Conservation (phyloP, 2,329 filamentous ascomycete species). For the Clarireedia paspali region DNA sequence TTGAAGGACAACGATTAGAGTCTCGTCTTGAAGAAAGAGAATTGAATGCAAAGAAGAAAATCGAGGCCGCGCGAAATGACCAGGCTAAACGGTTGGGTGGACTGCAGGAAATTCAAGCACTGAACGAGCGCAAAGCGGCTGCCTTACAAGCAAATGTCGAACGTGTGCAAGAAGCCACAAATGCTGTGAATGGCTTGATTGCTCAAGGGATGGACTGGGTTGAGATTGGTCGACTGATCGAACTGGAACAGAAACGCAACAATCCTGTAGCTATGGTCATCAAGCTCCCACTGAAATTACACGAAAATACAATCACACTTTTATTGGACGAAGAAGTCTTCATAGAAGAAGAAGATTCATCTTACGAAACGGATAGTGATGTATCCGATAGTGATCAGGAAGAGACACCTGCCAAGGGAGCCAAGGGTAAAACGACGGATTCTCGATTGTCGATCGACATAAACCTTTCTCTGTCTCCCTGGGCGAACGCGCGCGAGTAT, state of each 20-base stretch:
- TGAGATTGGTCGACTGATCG: conserved; percentile 79
- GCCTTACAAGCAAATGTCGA: conserved; percentile 88
- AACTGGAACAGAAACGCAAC: conserved; percentile 70
- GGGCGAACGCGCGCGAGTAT: conserved; percentile 85
- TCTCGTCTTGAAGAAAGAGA: conserved; percentile 77
- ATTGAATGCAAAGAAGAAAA: conserved; percentile 69
- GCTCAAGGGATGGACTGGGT: conserved; percentile 97
- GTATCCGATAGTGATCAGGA: conserved; percentile 50
- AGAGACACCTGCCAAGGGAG: conserved; percentile 31
- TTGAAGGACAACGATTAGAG: conserved; percentile 88
- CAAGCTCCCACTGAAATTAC: conserved; percentile 75
- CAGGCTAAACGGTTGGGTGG: conserved; percentile 80
- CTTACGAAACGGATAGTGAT: conserved; percentile 58
- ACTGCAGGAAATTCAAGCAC: conserved; percentile 68
- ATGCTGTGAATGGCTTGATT: conserved; percentile 86
- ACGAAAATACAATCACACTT: conserved; percentile 83
- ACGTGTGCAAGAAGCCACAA: conserved; percentile 84
- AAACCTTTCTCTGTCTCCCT: conserved; percentile 72
- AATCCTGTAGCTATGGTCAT: conserved; percentile 87
- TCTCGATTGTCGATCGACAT: conserved; percentile 70
- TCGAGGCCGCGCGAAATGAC: conserved; percentile 77
- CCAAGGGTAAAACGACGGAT: conserved; percentile 37
- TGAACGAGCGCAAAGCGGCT: conserved; percentile 81
- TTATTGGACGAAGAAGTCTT: conserved; percentile 60
- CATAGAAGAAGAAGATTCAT: conserved; percentile 43